These are phyloP conservation scores for Tephrocybe sp. DNA, from an alignment of 768 basidiomycete genomes.

Conservation along the genomic window DNA sequence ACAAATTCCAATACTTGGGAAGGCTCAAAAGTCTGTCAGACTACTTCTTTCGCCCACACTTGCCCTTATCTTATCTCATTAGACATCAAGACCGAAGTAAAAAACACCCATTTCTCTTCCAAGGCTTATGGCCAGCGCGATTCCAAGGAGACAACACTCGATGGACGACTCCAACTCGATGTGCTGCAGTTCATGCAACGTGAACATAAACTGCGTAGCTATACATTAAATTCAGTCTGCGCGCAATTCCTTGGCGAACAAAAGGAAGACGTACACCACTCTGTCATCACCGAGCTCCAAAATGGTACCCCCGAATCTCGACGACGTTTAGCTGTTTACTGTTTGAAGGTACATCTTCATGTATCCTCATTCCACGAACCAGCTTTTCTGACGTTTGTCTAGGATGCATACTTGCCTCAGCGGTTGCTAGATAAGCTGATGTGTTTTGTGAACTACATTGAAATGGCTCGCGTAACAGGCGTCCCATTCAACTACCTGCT, in stretches of 20 bases:
- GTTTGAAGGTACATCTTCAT: slow-evolving; percentile 72
- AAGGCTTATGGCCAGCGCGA: slow-evolving; percentile 97
- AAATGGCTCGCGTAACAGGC: slow-evolving; percentile 99
- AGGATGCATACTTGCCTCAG: slow-evolving; percentile 99
- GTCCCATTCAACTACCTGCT: slow-evolving; percentile 97
- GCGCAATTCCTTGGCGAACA: slow-evolving; percentile 98
- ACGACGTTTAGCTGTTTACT: slow-evolving; percentile 93
- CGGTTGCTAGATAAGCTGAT: slow-evolving; percentile 95
- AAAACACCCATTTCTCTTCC: slow-evolving; percentile 96
- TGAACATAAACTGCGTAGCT: slow-evolving; percentile 95
- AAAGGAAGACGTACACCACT: slow-evolving; percentile 98
- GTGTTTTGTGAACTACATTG: slow-evolving; percentile 98
- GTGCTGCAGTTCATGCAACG: slow-evolving; percentile 97
- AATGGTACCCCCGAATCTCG: slow-evolving; percentile 95
- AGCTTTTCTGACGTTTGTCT: not conserved
- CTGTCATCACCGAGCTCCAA: slow-evolving; percentile 96
- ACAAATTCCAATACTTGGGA: slow-evolving; percentile 73
- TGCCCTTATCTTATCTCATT: not conserved
- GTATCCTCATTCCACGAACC: not conserved
- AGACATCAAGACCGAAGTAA: slow-evolving; percentile 80
- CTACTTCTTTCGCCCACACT: slow-evolving; percentile 5
- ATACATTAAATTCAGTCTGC: slow-evolving; percentile 97
- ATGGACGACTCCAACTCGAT: slow-evolving; percentile 94
- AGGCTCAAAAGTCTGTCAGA: slow-evolving; percentile 61
- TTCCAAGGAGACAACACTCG: slow-evolving; percentile 89